Evolutionary conservation across 2,329 filamentous ascomycete genomes (phyloP), one percentile per base, ranked within the genome.

Genomic region (Fusarium musae): DNA sequence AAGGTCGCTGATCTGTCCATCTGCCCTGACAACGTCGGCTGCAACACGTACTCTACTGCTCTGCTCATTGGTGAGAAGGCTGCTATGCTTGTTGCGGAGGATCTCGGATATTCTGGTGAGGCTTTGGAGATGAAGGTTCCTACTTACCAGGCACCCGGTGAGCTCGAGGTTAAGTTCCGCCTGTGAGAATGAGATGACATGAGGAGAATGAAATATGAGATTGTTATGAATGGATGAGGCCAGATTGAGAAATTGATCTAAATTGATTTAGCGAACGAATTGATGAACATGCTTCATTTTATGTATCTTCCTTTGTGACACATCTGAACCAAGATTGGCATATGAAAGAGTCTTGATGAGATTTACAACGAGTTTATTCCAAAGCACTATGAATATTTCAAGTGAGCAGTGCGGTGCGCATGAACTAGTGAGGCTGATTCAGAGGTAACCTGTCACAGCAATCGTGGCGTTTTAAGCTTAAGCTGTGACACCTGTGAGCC

Each of bases 91-190:
- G 87, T 90, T 4, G 93, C 87, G 13, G 93, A 95, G 81, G 93
- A 95, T 73, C 83, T 95, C 23, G 93, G 91, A 7, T 94, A 95
- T 82, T 90, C 88, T 40, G 93, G 93, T 36, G 85, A 86, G 36
- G 92, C 91, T 15, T 84, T 96, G 70, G 91, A 94, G 46, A 96
- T 96, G 93, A 92, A 90, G 83, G 92, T 92, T 7, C 90, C 90
- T 3, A 85, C 84, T 15, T 92, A 92, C 78, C 82, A 91, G 68
- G 89, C 87, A 1, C 89, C 87, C 0, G 86, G 86, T 9, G 87
- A 89, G 74, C 57, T 81, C 12, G 72, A 76, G 8, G 78, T 86
- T 26, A 73, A 78, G 3, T 81, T 78, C 70, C 85, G 86, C 53
- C 77, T 87, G 42, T 87, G 79, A 80, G 23, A 16, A 30, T 36